Percentiles rank a stretch among this genome's conserved stretches.
These are phyloP conservation scores for Cladophialophora chaetospira DNA, from an alignment of 2,329 filamentous ascomycete species.

Conservation along the genomic window DNA sequence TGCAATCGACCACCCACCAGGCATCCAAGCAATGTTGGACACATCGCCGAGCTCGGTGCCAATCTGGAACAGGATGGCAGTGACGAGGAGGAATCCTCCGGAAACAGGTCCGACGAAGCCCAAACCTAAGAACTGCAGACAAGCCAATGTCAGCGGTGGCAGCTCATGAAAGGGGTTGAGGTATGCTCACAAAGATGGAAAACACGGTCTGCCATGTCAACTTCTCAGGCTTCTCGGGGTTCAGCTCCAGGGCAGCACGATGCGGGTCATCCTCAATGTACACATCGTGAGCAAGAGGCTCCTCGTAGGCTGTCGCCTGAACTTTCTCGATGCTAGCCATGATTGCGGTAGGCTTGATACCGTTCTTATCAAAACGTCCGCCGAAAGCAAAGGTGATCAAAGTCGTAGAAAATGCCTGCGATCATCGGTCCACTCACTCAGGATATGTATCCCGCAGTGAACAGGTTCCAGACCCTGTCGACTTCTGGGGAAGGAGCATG, in stretches of 20 bases:
- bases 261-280: conserved; percentile 7
- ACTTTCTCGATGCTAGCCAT: neutral
- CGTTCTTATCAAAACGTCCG: no score
- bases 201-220: conserved; percentile 5
- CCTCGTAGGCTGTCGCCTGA: neutral
- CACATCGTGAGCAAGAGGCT: neutral
- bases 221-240: conserved; percentile 8
- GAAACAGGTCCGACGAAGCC: conserved; percentile 1
- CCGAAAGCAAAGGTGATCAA: no score
- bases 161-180: neutral
- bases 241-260: conserved; percentile 3
- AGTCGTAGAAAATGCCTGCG: neutral
- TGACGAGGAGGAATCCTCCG: neutral
- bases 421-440: neutral
- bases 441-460: neutral
- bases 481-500: neutral
- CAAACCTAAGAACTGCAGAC: neutral
- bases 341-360: no score
- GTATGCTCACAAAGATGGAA: neutral
- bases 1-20: conserved; percentile 1
- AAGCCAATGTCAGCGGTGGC: neutral
- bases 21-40: conserved; percentile 1
- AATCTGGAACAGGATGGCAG: conserved; percentile 2
- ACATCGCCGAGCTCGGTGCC: neutral
- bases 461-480: neutral